Percentiles rank a stretch among this genome's conserved stretches.
phyloP scores from a whole-genome alignment of 805 yeast species.

The Danielia reshetovae region DNA sequence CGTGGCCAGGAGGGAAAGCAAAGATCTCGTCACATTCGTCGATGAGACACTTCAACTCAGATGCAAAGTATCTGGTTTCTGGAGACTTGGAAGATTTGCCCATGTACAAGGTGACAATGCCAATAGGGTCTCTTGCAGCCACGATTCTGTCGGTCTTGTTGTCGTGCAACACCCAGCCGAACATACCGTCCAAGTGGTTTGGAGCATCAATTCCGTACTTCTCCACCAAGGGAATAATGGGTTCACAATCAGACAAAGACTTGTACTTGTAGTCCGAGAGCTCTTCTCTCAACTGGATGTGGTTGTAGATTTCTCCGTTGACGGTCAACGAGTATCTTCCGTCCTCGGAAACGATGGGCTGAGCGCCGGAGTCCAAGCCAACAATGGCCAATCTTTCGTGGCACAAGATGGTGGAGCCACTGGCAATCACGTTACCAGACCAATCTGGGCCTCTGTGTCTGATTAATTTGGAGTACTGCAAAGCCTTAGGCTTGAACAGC shows the following conservation, averaged over 20 bases:
- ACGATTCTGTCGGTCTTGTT: slow-evolving; percentile 76
- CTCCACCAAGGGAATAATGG: slow-evolving; percentile 87
- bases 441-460: slow-evolving; percentile 99
- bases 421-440: slow-evolving; percentile 83
- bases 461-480: slow-evolving; percentile 85
- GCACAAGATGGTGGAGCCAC: slow-evolving; percentile 80
- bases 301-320: slow-evolving; percentile 98
- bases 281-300: slow-evolving; percentile 79
- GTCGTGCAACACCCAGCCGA: slow-evolving; percentile 91
- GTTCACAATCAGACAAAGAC: slow-evolving; percentile 94
- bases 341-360: slow-evolving; percentile 84
- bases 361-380: slow-evolving; percentile 97
- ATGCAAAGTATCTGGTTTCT: slow-evolving; percentile 80
- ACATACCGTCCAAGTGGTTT: slow-evolving; percentile 94
- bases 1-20: slow-evolving; percentile 98
- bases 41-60: slow-evolving; percentile 88
- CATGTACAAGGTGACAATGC: slow-evolving; percentile 94
- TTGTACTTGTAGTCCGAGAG: slow-evolving; percentile 70
- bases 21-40: slow-evolving; percentile 91
- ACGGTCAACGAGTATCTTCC: slow-evolving; percentile 74
- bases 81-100: slow-evolving; percentile 74
- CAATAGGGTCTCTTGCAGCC: slow-evolving; percentile 98
- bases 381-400: slow-evolving; percentile 98
- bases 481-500: slow-evolving; percentile 79
- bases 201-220: slow-evolving; percentile 91